Evolutionary conservation across 1,284 basidiomycete genomes (phyloP).

Genomic region (Ceratobasidium papillatum): DNA sequence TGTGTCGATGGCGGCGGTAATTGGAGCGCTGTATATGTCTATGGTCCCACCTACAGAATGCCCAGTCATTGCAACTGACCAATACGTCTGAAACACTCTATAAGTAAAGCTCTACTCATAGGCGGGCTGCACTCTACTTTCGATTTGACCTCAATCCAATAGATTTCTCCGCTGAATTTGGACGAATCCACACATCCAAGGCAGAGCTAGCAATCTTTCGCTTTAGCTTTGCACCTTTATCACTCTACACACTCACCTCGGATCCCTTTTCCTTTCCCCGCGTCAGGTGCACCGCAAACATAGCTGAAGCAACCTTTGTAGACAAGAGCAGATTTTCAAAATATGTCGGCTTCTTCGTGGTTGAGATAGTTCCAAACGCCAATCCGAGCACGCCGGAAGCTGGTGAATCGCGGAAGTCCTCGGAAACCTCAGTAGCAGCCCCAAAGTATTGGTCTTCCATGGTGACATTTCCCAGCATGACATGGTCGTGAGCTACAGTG

Average conservation of each 20-base stretch:
- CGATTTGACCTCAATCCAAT: constrained; percentile 64
- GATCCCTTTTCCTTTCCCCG: constrained; percentile 60
- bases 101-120: background rate
- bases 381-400: constrained; percentile 44
- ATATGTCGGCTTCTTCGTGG: constrained; percentile 60
- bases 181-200: constrained; percentile 47
- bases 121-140: constrained; percentile 40
- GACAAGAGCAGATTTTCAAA: constrained; percentile 67
- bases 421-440: constrained; percentile 55
- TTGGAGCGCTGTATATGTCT: constrained; percentile 9
- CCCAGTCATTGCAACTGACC: constrained; percentile 61
- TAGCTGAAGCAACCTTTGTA: constrained; percentile 56
- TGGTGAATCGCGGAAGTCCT: constrained; percentile 44
- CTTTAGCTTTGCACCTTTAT: background rate
- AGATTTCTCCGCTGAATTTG: constrained; percentile 58
- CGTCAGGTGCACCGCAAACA: constrained; percentile 67
- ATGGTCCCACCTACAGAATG: constrained; percentile 50
- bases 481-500: constrained; percentile 44
- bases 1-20: constrained; percentile 64
- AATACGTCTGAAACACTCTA: constrained; percentile 61
- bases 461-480: constrained; percentile 41
- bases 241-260: constrained; percentile 54
- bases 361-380: constrained; percentile 49
- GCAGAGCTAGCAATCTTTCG: constrained; percentile 9
- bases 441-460: constrained; percentile 43